Evolutionary conservation across 139 green algal genomes (phyloP).

Genomic region (Volvox africanus): DNA sequence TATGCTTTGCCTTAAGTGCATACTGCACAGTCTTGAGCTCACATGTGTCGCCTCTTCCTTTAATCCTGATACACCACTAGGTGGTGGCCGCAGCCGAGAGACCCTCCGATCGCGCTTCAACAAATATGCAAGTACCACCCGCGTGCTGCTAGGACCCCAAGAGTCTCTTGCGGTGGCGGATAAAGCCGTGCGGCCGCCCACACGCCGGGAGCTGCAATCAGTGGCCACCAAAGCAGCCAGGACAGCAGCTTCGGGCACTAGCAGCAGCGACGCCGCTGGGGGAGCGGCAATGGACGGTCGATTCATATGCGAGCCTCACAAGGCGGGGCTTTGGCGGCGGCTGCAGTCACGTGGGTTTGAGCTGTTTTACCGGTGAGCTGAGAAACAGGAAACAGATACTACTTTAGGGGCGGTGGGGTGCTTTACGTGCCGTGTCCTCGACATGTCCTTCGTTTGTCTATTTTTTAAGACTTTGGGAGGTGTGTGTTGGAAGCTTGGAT

Average conservation of each 20-base stretch:
- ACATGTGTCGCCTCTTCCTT: no score
- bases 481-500: no score
- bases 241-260: neutral
- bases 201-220: neutral
- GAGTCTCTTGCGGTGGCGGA: neutral
- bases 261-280: neutral
- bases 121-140: slow-evolving; percentile 16
- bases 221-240: neutral
- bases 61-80: neutral
- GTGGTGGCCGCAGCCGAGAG: neutral
- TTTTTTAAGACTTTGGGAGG: no score
- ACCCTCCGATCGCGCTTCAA: slow-evolving; percentile 34
- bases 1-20: no score
- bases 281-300: neutral
- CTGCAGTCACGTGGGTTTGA: slow-evolving; percentile 34
- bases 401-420: no score
- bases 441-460: no score
- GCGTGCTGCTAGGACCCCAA: neutral
- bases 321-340: slow-evolving; percentile 30
- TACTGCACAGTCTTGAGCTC: no score
- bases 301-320: neutral
- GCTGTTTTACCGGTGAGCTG: slow-evolving; percentile 20
- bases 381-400: neutral
- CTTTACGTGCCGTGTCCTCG: no score
- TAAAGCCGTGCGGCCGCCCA: neutral